Conservation (phyloP, 805 yeast species). For the Ogataea corticis region DNA sequence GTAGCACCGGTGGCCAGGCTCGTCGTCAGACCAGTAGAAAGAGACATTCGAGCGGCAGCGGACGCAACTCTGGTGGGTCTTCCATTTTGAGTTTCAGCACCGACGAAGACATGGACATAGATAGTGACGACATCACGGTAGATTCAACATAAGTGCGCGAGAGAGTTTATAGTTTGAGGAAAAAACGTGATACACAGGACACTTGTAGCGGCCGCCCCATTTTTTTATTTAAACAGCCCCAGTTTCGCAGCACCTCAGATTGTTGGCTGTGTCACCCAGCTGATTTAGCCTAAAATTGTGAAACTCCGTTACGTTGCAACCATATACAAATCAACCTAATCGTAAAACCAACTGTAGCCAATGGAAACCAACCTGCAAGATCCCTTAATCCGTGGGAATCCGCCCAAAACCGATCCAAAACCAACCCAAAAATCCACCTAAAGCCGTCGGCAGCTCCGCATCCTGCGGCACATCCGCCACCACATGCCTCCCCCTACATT, state of each 20-base stretch:
- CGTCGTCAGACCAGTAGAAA: neutral
- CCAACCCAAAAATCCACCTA: neutral
- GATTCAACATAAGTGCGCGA: neutral
- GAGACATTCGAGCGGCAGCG: conserved; percentile 6
- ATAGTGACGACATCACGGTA: conserved; percentile 4
- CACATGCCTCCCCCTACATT: conserved; percentile 5
- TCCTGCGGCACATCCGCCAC: too few species aligned
- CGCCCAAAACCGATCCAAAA: neutral
- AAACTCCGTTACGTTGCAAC: too few species aligned
- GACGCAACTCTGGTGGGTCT: conserved; percentile 4
- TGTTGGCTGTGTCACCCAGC: too few species aligned
- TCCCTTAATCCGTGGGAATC: neutral
- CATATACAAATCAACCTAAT: too few species aligned
- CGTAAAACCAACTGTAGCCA: too few species aligned
- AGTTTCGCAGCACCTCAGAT: too few species aligned
- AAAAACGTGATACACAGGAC: neutral
- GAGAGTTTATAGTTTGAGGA: neutral
- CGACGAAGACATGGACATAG: conserved; percentile 7
- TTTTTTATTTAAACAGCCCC: too few species aligned
- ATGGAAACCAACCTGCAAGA: too few species aligned
- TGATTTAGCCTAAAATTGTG: too few species aligned
- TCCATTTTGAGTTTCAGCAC: conserved; percentile 8
- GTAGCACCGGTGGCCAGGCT: neutral
- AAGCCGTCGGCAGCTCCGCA: too few species aligned
- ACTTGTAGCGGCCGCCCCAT: too few species aligned